Percentiles rank a stretch among this genome's conserved stretches.
phyloP scores from a whole-genome alignment of 768 basidiomycete species.

The Phanerodontia chrysosporium region DNA sequence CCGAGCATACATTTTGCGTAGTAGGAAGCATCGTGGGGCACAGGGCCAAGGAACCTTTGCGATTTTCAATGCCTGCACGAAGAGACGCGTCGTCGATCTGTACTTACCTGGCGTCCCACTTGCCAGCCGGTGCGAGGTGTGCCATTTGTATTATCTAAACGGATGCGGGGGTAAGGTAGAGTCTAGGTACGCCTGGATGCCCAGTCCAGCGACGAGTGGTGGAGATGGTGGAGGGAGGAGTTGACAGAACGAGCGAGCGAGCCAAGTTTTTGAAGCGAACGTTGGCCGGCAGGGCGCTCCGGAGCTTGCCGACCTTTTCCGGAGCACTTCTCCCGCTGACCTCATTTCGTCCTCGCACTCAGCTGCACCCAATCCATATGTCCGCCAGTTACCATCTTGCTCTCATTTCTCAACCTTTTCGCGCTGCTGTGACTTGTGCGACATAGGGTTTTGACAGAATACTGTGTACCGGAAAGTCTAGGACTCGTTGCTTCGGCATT shows the following conservation, averaged over 20 bases:
- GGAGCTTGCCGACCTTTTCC: constrained; percentile 7
- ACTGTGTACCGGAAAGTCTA: too few species aligned
- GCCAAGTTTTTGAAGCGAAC: constrained; percentile 11
- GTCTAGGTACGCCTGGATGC: constrained; percentile 27
- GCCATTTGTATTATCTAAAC: constrained; percentile 41
- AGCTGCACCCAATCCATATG: not conserved
- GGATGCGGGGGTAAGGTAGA: constrained; percentile 27
- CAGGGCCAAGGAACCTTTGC: constrained; percentile 59
- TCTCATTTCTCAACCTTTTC: too few species aligned
- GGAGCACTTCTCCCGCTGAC: not conserved
- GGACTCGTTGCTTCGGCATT: not conserved
- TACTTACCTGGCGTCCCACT: constrained; percentile 72
- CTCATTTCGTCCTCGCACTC: not conserved
- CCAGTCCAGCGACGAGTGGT: constrained; percentile 27
- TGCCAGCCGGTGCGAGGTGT: constrained; percentile 43
- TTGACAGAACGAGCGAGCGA: constrained; percentile 11
- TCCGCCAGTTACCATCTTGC: too few species aligned
- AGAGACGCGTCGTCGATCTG: constrained; percentile 1
- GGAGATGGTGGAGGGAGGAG: constrained; percentile 24
- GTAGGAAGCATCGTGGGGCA: constrained; percentile 71
- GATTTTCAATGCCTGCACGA: constrained; percentile 1
- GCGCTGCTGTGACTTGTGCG: too few species aligned
- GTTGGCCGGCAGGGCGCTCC: constrained; percentile 13
- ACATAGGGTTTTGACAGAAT: too few species aligned
- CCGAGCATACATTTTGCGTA: constrained; percentile 87